phyloP scores from a whole-genome alignment of 2,329 filamentous ascomycete species.

The Sarocladium kiliense region DNA sequence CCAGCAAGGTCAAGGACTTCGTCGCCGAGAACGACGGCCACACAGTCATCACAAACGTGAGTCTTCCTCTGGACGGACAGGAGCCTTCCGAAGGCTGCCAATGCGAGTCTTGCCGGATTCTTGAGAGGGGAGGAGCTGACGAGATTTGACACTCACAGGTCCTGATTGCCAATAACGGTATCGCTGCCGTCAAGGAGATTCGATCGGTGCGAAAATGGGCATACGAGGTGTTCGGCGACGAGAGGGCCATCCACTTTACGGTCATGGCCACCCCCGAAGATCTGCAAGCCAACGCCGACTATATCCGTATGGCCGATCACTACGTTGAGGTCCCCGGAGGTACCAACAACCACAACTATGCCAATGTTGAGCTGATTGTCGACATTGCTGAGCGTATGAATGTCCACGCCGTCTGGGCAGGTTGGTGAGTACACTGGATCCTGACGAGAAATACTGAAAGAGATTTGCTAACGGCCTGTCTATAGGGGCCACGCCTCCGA shows the following conservation, averaged over 20 bases:
- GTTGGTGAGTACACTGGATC: conserved; percentile 63
- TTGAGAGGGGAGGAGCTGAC: not conserved
- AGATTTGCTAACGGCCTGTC: not conserved
- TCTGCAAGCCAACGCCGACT: conserved; percentile 94
- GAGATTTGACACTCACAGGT: conserved; percentile 53
- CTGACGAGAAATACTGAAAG: not conserved
- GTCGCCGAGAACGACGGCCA: conserved; percentile 85
- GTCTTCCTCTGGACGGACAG: conserved; percentile 25
- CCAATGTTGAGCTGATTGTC: conserved; percentile 98
- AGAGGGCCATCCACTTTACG: conserved; percentile 97
- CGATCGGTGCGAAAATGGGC: conserved; percentile 99
- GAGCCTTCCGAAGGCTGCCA: not conserved
- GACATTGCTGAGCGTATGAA: conserved; percentile 98
- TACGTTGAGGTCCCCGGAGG: conserved; percentile 98
- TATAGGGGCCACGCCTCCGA: conserved; percentile 92
- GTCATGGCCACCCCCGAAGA: conserved; percentile 99
- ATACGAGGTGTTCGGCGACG: conserved; percentile 98
- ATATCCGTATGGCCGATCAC: conserved; percentile 99
- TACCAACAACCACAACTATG: conserved; percentile 99
- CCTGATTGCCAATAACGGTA: conserved; percentile 98
- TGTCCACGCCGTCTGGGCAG: conserved; percentile 97
- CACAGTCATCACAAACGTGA: conserved; percentile 96
- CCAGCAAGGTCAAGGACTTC: conserved; percentile 93
- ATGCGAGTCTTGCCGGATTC: too few species aligned
- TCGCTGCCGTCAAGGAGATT: conserved; percentile 98